A percentile compares a stretch with the other conserved stretches of the same genome.
Conservation (phyloP, 179 eudicot genomes). For the Carnegiea gigantea region DNA sequence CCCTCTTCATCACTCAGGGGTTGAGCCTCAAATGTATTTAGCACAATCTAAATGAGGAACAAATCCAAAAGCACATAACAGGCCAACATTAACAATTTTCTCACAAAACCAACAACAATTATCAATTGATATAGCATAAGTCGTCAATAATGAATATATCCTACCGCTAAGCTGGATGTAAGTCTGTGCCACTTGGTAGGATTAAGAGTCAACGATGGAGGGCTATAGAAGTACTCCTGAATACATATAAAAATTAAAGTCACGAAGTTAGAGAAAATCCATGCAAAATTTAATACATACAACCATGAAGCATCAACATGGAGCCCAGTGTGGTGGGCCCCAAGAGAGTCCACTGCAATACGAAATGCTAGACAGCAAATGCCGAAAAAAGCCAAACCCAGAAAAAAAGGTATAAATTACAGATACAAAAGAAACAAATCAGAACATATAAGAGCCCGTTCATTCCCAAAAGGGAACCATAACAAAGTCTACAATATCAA, state of each 20-base stretch:
- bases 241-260: conserved; percentile 9
- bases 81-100: not conserved
- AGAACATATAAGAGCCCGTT: not conserved
- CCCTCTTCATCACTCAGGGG: conserved; percentile 99
- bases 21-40: conserved; percentile 95
- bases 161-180: conserved; percentile 80
- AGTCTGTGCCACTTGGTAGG: conserved; percentile 88
- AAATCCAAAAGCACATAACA: not conserved
- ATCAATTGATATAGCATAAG: conserved; percentile 2
- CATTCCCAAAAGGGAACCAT: not conserved
- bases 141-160: not conserved
- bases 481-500: not conserved
- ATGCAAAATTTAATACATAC: conserved; percentile 1
- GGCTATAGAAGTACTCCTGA: conserved; percentile 89
- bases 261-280: not conserved
- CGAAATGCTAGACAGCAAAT: not conserved
- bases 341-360: not conserved
- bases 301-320: not conserved
- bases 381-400: not conserved
- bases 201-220: conserved; percentile 65
- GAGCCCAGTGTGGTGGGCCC: not conserved
- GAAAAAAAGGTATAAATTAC: not conserved
- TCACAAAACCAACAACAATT: not conserved
- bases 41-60: conserved; percentile 55
- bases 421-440: not conserved